Conservation (phyloP, 805 yeast genomes). For the Candida namnaoensis region DNA sequence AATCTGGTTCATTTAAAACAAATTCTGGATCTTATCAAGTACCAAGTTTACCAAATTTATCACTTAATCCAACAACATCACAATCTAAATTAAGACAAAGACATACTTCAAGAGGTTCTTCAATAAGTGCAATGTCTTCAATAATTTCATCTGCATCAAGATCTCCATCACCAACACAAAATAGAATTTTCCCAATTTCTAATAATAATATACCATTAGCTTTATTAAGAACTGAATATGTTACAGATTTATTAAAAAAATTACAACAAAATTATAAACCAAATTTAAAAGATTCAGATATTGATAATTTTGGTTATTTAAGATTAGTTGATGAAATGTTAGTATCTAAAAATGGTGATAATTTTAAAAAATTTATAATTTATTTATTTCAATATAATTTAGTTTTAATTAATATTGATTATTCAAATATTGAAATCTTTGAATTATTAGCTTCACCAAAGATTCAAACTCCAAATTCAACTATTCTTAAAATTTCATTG, state of each 20-base stretch:
- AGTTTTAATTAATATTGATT: conserved; percentile 6
- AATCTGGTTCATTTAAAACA: too few relatives aligned
- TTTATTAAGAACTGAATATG: conserved; percentile 10
- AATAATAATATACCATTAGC: conserved; percentile 8
- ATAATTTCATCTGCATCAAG: conserved; percentile 19
- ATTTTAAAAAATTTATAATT: conserved; percentile 19
- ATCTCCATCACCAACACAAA: conserved; percentile 13
- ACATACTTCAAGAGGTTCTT: conserved; percentile 16
- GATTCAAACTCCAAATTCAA: conserved; percentile 12
- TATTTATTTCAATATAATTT: conserved; percentile 22
- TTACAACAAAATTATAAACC: conserved; percentile 9
- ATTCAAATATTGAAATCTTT: conserved; percentile 2
- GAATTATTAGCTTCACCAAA: conserved; percentile 3
- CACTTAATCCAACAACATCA: too few relatives aligned
- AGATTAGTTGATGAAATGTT: conserved; percentile 25
- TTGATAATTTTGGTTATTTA: conserved; percentile 25
- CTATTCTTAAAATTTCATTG: conserved; percentile 9
- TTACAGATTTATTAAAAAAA: conserved; percentile 2
- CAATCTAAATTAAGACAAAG: conserved; percentile 3
- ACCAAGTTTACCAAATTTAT: too few relatives aligned
- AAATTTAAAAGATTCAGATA: conserved; percentile 13
- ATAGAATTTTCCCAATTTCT: neutral
- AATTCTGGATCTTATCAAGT: too few relatives aligned
- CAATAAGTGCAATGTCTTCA: conserved; percentile 19
- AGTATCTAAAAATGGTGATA: conserved; percentile 19